Evolutionary conservation across 1,284 basidiomycete species (phyloP).

Genomic region (Tylopilus sp.): DNA sequence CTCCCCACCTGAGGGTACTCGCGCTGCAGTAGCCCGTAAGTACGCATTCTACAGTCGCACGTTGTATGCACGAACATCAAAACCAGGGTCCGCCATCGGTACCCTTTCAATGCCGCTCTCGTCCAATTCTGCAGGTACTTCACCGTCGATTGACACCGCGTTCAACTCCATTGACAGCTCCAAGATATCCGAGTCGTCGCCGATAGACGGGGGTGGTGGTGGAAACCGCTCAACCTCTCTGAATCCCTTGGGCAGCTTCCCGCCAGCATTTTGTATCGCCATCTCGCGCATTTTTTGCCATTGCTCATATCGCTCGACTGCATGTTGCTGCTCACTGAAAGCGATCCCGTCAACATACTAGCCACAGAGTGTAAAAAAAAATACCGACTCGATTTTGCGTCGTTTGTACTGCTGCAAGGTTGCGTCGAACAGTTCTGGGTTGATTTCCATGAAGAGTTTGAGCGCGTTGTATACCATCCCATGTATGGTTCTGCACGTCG

Average conservation of each 20-base stretch:
- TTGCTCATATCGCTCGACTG: conserved; percentile 74
- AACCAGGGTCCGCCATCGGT: conserved; percentile 83
- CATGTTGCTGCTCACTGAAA: conserved; percentile 77
- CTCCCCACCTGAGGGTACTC: conserved; percentile 58
- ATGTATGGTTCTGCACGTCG: conserved; percentile 81
- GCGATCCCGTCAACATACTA: conserved; percentile 11
- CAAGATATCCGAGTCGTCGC: conserved; percentile 79
- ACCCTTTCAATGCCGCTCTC: conserved; percentile 82
- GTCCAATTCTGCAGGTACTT: conserved; percentile 70
- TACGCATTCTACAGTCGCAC: conserved; percentile 17
- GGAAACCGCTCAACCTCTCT: conserved; percentile 62
- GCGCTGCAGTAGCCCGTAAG: conserved; percentile 40
- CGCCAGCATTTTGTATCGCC: conserved; percentile 68
- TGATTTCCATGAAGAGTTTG: conserved; percentile 99
- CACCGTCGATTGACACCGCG: conserved; percentile 76
- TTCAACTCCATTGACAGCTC: conserved; percentile 86
- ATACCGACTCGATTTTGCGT: conserved; percentile 73
- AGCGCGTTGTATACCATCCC: conserved; percentile 99
- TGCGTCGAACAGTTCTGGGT: conserved; percentile 92
- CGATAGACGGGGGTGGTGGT: conserved; percentile 71
- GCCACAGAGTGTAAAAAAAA: conserved; percentile 4
- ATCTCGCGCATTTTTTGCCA: conserved; percentile 79
- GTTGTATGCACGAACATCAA: conserved; percentile 62
- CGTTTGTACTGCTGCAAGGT: conserved; percentile 94
- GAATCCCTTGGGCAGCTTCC: conserved; percentile 64